Evolutionary conservation across 768 basidiomycete species (phyloP).

Genomic region (Panaeolus cyanescens): DNA sequence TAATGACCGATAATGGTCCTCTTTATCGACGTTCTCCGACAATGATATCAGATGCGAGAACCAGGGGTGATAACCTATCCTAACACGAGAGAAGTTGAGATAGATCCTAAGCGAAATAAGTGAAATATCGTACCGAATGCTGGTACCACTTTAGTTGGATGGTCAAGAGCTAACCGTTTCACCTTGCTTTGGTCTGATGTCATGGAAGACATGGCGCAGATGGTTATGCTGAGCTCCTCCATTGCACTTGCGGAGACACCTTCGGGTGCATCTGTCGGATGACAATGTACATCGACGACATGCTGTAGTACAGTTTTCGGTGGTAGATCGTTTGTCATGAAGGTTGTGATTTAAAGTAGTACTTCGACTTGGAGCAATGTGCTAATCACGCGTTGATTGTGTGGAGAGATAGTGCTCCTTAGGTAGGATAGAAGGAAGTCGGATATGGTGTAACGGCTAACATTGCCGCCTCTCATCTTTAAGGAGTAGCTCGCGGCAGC

Average conservation of each 20-base stretch:
- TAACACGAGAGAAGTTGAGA: background rate
- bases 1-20: constrained; percentile 73
- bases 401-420: background rate
- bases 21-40: constrained; percentile 46
- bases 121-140: constrained; percentile 64
- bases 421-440: too few relatives aligned
- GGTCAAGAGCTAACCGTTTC: constrained; percentile 56
- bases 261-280: constrained; percentile 76
- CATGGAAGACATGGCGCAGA: constrained; percentile 84
- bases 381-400: background rate
- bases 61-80: constrained; percentile 91
- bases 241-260: constrained; percentile 44
- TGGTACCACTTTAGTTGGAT: constrained; percentile 75
- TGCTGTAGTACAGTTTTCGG: constrained; percentile 54
- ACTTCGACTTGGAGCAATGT: background rate
- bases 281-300: constrained; percentile 88
- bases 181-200: constrained; percentile 73
- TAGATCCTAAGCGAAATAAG: constrained; percentile 3
- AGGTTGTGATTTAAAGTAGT: background rate
- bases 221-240: constrained; percentile 57
- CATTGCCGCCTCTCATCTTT: constrained; percentile 61
- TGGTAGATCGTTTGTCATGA: constrained; percentile 20
- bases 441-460: constrained; percentile 70
- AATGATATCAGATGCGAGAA: constrained; percentile 75
- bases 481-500: constrained; percentile 41